Evolutionary conservation across 2,329 filamentous ascomycete species (phyloP), one percentile per base, ranked within the genome.

Genomic region (Metarhizium robertsii): DNA sequence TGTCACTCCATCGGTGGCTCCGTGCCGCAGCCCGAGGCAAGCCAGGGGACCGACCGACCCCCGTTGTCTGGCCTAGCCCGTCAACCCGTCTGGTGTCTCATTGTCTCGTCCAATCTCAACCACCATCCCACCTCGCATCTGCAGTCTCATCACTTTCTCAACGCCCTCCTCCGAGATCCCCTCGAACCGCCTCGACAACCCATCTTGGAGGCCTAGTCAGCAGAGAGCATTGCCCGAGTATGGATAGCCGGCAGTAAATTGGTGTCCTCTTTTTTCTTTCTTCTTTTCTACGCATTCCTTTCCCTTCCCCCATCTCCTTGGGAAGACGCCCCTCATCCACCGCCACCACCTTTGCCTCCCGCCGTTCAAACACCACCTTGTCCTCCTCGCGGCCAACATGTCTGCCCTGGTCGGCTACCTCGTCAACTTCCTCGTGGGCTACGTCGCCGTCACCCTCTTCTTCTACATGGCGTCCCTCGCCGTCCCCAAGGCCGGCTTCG

Each of bases 381-480:
- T 18, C 20, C n/a, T 45, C 18, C 14, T 40, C 34, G n/a, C 40
- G 32, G 29, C 30, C 54, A 53, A 55, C 50, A 53, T 58, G 60
- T 47, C 53, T 46, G 18, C 18, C 42, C n/a, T 75, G 59, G 62
- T 71, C 59, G 61, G 59, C 60, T 69, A 70, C 65, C 56, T 75
- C 59, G 63, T 60, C 65, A 78, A 79, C 68, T 78, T 80, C 67
- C 62, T 78, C 59, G 69, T 69, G 58, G 77, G 74, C 63, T 85
- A 83, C 67, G 61, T 70, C 61, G 75, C 69, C 67, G 70, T 83
- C 60, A 76, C 74, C 57, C 47, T 79, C 61, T 68, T 71, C 66
- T 78, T 88, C 76, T 88, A 85, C 73, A 72, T 83, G 70, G 69
- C 86, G 58, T 85, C 84, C 57, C 69, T 79, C 61, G 71, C 80